Conservation (phyloP, 2,329 filamentous ascomycete genomes). For the Hymenoscyphus scutula region DNA sequence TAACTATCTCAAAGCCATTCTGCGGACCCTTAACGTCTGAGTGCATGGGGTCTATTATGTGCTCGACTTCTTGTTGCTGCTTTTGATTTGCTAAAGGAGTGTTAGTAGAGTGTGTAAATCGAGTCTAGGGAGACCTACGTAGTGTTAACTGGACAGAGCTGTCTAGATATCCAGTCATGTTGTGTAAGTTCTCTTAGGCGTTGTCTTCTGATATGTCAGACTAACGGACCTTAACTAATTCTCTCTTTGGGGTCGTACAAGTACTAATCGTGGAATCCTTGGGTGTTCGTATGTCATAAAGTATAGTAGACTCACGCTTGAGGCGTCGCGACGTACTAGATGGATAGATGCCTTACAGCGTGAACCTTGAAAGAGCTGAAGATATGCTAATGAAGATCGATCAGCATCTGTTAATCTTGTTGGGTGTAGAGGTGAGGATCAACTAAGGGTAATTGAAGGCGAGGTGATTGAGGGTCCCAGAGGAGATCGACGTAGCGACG, state of each 20-base stretch:
- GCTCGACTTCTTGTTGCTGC: too few species aligned
- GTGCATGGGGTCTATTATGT: too few species aligned
- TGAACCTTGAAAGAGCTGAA: background rate
- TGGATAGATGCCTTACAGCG: background rate
- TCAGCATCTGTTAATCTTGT: background rate
- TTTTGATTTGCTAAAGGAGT: too few species aligned
- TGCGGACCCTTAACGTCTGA: too few species aligned
- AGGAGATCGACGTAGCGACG: background rate
- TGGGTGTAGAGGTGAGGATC: background rate
- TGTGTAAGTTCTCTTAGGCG: background rate
- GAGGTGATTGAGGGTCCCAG: background rate
- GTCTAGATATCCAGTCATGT: background rate
- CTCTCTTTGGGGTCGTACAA: slow-evolving; percentile 16
- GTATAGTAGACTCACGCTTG: slow-evolving; percentile 21
- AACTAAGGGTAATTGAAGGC: background rate
- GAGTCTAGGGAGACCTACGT: too few species aligned
- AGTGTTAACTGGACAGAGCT: background rate
- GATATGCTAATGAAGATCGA: background rate
- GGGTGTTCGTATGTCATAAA: slow-evolving; percentile 17
- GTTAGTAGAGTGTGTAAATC: too few species aligned
- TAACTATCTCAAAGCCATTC: too few species aligned
- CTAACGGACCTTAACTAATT: slow-evolving; percentile 13
- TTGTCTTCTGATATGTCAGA: slow-evolving; percentile 18
- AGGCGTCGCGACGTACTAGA: background rate
- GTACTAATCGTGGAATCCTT: slow-evolving; percentile 15